Conservation (phyloP, 2,329 filamentous ascomycete species). For the Huntiella savannae region DNA sequence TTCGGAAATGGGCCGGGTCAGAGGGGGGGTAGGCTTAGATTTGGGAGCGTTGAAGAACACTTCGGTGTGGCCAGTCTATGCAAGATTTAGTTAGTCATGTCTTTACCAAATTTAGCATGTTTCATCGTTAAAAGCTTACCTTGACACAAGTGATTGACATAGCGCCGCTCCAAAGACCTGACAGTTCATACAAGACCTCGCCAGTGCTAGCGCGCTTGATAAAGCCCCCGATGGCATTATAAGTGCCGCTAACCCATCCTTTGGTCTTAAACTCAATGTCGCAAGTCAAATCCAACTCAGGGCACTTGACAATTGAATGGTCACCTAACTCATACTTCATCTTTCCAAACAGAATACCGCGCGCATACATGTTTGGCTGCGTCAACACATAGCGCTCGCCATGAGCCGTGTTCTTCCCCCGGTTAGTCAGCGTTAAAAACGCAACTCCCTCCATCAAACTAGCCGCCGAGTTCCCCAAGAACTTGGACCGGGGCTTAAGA, state of each 20-base stretch:
- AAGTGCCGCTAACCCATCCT: conserved; percentile 88
- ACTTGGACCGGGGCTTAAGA: conserved; percentile 84
- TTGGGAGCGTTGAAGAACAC: conserved; percentile 73
- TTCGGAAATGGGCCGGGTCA: conserved; percentile 59
- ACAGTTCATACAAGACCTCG: conserved; percentile 77
- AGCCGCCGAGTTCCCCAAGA: conserved; percentile 89
- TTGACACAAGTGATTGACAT: conserved; percentile 78
- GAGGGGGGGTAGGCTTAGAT: conserved; percentile 56
- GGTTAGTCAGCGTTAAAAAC: conserved; percentile 64
- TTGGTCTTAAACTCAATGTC: conserved; percentile 98
- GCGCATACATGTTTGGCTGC: conserved; percentile 97
- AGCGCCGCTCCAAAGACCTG: conserved; percentile 81
- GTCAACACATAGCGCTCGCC: conserved; percentile 87
- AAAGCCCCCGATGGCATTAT: conserved; percentile 82
- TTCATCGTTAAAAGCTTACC: conserved; percentile 27
- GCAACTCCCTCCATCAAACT: conserved; percentile 97
- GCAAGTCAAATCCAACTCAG: conserved; percentile 66
- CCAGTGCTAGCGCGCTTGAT: conserved; percentile 80
- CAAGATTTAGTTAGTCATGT: background rate
- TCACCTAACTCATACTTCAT: conserved; percentile 99
- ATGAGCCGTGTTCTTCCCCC: conserved; percentile 41
- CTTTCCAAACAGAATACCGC: conserved; percentile 91
- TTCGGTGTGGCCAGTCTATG: conserved; percentile 69
- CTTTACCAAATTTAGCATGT: background rate
- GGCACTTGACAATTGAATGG: conserved; percentile 81